These are phyloP conservation scores for Pleurostoma richardsiae DNA, from an alignment of 2,329 filamentous ascomycete species.

Conservation along the genomic window DNA sequence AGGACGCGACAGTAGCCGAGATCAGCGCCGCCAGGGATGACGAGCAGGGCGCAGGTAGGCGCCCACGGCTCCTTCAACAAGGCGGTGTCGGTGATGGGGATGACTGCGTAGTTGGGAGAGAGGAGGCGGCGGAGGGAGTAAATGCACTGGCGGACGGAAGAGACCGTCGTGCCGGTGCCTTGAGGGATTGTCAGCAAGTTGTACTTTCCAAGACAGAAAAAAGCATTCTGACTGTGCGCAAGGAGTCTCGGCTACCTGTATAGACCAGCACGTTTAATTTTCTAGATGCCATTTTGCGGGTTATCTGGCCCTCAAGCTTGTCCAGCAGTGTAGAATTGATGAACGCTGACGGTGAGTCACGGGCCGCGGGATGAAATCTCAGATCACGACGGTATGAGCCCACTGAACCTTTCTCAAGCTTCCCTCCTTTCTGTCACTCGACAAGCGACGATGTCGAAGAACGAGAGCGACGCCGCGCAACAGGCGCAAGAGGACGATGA, in stretches of 20 bases:
- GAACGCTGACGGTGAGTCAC: too few species aligned
- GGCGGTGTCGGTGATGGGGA: constrained; percentile 71
- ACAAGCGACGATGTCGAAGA: constrained; percentile 46
- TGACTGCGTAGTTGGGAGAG: constrained; percentile 88
- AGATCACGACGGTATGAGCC: too few species aligned
- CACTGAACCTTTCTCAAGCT: too few species aligned
- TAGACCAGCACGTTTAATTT: constrained; percentile 92
- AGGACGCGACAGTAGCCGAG: constrained; percentile 83
- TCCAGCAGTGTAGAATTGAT: too few species aligned
- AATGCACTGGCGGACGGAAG: constrained; percentile 86
- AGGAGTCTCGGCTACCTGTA: constrained; percentile 52
- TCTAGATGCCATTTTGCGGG: constrained; percentile 53
- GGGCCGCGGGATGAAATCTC: too few species aligned
- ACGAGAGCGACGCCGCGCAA: constrained; percentile 36
- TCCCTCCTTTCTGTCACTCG: too few species aligned
- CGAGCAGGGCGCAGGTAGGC: constrained; percentile 78
- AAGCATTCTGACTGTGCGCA: too few species aligned
- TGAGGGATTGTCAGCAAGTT: constrained; percentile 2
- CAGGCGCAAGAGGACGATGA: constrained; percentile 61
- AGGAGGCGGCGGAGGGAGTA: constrained; percentile 82
- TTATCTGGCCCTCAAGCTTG: neutral
- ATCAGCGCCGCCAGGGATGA: constrained; percentile 93
- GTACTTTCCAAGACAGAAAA: too few species aligned
- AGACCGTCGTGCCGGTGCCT: constrained; percentile 81
- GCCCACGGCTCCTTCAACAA: constrained; percentile 91